These are phyloP conservation scores for Pisolithus tinctorius DNA, from an alignment of 768 basidiomycete genomes.

Conservation along the genomic window DNA sequence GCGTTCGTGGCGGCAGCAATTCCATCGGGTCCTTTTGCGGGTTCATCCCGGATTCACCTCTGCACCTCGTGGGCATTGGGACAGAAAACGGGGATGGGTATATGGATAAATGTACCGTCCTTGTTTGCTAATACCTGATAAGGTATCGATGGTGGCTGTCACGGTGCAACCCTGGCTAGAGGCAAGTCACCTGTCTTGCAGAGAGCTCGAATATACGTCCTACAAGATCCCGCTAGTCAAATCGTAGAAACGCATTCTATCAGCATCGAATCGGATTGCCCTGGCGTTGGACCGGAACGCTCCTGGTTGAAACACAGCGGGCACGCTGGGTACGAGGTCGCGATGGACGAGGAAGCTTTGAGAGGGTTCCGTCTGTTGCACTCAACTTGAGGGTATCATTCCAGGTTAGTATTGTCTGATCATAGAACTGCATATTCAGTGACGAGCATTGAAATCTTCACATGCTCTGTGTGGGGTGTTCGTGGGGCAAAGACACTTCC, in stretches of 20 bases:
- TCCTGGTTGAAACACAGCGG: conserved; percentile 43
- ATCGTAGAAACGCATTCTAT: conserved; percentile 63
- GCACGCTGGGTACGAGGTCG: conserved; percentile 89
- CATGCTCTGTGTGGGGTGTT: conserved; percentile 93
- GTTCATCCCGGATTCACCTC: conserved; percentile 81
- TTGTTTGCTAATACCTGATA: conserved; percentile 4
- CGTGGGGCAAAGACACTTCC: conserved; percentile 78
- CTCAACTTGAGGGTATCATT: conserved; percentile 72
- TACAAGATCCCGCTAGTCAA: conserved; percentile 85
- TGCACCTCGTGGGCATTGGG: conserved; percentile 86
- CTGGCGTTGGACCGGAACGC: no score
- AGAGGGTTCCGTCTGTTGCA: conserved; percentile 85
- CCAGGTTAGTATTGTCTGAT: conserved; percentile 22
- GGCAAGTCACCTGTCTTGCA: conserved; percentile 80
- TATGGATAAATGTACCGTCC: background rate
- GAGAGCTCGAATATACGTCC: conserved; percentile 91
- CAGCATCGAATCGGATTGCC: no score
- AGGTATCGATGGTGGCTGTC: conserved; percentile 77
- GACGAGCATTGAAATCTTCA: conserved; percentile 81
- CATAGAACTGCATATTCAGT: conserved; percentile 5
- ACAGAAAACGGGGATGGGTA: conserved; percentile 89
- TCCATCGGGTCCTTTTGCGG: conserved; percentile 98
- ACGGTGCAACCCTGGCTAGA: conserved; percentile 53
- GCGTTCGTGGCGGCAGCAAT: conserved; percentile 96
- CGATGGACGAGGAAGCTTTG: conserved; percentile 91